Evolutionary conservation across 2,329 filamentous ascomycete species (phyloP).

Genomic region (Falciphora oryzae): DNA sequence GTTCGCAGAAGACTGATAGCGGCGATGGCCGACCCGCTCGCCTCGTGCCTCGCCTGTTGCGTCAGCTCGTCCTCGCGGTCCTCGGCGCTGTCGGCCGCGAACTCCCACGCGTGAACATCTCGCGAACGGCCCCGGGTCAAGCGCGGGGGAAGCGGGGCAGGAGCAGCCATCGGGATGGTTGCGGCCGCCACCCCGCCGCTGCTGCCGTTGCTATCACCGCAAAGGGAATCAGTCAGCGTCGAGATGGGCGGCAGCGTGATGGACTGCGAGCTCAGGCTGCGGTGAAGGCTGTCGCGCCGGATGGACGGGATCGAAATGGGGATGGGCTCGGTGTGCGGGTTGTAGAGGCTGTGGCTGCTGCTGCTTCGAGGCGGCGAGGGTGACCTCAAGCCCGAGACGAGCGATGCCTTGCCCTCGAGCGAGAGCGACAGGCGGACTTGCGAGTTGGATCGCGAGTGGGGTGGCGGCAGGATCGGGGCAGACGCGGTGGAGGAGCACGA

Average conservation of each 20-base stretch:
- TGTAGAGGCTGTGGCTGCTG: slow-evolving; percentile 18
- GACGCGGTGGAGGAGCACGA: slow-evolving; percentile 37
- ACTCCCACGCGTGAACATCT: slow-evolving; percentile 86
- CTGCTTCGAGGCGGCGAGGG: slow-evolving; percentile 57
- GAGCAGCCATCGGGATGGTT: not conserved
- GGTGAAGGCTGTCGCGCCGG: slow-evolving; percentile 51
- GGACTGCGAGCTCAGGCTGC: slow-evolving; percentile 64
- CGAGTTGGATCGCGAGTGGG: slow-evolving; percentile 32
- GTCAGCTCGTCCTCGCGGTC: slow-evolving; percentile 65
- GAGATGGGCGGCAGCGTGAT: slow-evolving; percentile 54
- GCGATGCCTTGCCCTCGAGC: slow-evolving; percentile 83
- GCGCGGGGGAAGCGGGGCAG: slow-evolving; percentile 30
- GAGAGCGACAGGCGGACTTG: slow-evolving; percentile 75
- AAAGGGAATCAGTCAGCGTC: slow-evolving; percentile 38
- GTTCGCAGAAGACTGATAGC: slow-evolving; percentile 78
- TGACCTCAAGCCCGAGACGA: slow-evolving; percentile 60
- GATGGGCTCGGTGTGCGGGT: slow-evolving; percentile 16
- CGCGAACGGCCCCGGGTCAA: slow-evolving; percentile 69
- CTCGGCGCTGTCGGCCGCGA: slow-evolving; percentile 78
- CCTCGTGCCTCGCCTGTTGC: slow-evolving; percentile 69
- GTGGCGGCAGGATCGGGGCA: slow-evolving; percentile 27
- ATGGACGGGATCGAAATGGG: slow-evolving; percentile 37
- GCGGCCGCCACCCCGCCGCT: not conserved
- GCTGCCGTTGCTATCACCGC: slow-evolving; percentile 7
- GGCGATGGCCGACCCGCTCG: slow-evolving; percentile 70